Evolutionary conservation across 345 rosid genomes (phyloP).

Genomic region (Erysimum cheiranthoides): DNA sequence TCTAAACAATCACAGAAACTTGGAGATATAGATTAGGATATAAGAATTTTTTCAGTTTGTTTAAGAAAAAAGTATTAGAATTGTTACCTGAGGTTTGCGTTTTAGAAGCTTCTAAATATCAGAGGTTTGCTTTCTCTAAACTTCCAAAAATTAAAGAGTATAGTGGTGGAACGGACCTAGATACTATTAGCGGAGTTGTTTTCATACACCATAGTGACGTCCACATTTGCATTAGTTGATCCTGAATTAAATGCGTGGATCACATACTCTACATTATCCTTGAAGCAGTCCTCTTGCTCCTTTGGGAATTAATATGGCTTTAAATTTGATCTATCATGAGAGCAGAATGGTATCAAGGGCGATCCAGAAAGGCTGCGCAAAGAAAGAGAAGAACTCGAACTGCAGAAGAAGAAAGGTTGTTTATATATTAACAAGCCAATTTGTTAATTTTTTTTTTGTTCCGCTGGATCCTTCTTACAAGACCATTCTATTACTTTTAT

Average conservation of each 20-base stretch:
- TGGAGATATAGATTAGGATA: neutral
- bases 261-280: conserved; percentile 1
- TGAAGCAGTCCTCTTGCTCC: conserved; percentile 17
- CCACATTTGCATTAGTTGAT: conserved; percentile 11
- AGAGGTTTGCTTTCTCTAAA: no score
- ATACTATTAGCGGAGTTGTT: neutral
- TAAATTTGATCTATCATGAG: conserved; percentile 34
- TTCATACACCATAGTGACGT: neutral
- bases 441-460: neutral
- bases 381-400: conserved; percentile 88
- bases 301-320: conserved; percentile 20
- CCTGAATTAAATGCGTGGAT: neutral
- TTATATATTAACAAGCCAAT: neutral
- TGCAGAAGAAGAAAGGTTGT: conserved; percentile 76
- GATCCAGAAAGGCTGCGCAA: conserved; percentile 84
- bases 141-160: neutral
- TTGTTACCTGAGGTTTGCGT: neutral
- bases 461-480: neutral
- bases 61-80: neutral
- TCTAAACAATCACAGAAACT: neutral
- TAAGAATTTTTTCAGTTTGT: neutral
- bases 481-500: neutral
- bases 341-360: conserved; percentile 63
- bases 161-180: neutral
- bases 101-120: neutral